Evolutionary conservation across 2,329 filamentous ascomycete genomes (phyloP).

Genomic region (Phaeosphaeria sp.): DNA sequence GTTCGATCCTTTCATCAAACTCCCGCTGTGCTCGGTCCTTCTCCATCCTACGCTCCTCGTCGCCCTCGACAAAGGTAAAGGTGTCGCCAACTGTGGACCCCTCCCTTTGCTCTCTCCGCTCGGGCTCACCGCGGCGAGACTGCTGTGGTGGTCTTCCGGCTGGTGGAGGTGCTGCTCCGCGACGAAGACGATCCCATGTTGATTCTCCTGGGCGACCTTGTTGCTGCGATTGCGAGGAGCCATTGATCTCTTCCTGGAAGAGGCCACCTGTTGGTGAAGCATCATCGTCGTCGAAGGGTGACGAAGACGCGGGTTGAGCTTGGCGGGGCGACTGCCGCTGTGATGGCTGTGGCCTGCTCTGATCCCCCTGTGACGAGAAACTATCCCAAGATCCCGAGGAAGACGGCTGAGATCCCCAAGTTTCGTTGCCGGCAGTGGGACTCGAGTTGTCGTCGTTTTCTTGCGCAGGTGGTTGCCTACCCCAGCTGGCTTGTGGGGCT

Average conservation of each 20-base stretch:
- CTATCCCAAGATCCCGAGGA: conserved; percentile 17
- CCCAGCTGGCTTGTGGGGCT: conserved; percentile 46
- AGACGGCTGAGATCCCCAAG: conserved; percentile 25
- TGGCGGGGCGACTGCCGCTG: conserved; percentile 10
- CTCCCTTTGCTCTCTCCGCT: conserved; percentile 33
- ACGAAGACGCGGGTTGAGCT: conserved; percentile 13
- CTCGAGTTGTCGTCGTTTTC: conserved; percentile 52
- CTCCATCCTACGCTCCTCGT: conserved; percentile 53
- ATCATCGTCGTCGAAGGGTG: conserved; percentile 37
- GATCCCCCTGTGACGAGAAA: conserved; percentile 19
- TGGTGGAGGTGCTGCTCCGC: conserved; percentile 32
- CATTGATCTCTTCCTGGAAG: conserved; percentile 39
- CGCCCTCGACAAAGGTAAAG: conserved; percentile 53
- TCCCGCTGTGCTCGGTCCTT: conserved; percentile 56
- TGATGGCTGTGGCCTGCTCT: conserved; percentile 14
- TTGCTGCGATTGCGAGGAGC: conserved; percentile 13
- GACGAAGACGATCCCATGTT: conserved; percentile 54
- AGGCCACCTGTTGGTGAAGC: conserved; percentile 47
- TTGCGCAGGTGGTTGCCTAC: conserved; percentile 18
- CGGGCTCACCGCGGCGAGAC: conserved; percentile 21
- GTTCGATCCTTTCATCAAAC: conserved; percentile 58
- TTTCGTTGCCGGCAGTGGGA: conserved; percentile 50
- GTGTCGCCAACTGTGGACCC: conserved; percentile 49
- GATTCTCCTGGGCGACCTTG: conserved; percentile 42
- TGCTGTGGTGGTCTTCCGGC: conserved; percentile 17